Conservation (phyloP, 805 yeast species). For the Wickerhamomyces pijperi region DNA sequence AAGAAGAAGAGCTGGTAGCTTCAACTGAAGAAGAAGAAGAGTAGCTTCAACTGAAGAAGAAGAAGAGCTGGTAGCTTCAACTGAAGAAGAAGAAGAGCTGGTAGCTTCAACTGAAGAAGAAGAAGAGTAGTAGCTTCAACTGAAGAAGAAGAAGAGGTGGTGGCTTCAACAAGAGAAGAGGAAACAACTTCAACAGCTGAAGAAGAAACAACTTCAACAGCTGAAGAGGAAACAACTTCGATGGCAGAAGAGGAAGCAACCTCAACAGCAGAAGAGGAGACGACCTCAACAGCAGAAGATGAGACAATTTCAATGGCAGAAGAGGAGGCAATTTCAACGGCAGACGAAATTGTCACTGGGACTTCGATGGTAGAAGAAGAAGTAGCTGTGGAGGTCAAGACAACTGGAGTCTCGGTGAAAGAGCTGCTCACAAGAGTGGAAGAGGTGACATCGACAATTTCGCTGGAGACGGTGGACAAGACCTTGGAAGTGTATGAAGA, state of each 20-base stretch:
- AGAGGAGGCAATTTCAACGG: neutral
- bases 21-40: slow-evolving; percentile 1
- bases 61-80: too few species aligned
- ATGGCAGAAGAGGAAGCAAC: slow-evolving; percentile 1
- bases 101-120: slow-evolving; percentile 1
- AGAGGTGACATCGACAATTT: neutral
- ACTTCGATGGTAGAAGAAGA: neutral
- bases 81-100: slow-evolving; percentile 7
- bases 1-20: slow-evolving; percentile 6
- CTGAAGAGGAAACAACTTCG: slow-evolving; percentile 1
- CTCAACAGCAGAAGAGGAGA: slow-evolving; percentile 1
- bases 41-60: slow-evolving; percentile 1
- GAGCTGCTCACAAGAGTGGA: neutral
- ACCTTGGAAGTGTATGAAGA: neutral
- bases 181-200: slow-evolving; percentile 6
- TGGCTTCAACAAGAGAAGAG: neutral
- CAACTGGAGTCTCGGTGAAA: neutral
- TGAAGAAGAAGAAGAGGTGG: neutral
- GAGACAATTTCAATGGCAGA: neutral
- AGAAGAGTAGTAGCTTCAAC: neutral
- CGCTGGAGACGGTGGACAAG: neutral
- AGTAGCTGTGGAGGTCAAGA: neutral
- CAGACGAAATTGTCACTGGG: neutral
- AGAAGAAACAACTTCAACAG: too few species aligned
- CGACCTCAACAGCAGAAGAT: slow-evolving; percentile 1